These are phyloP conservation scores for Fusarium torreyae DNA, from an alignment of 2,329 filamentous ascomycete species.

Conservation along the genomic window DNA sequence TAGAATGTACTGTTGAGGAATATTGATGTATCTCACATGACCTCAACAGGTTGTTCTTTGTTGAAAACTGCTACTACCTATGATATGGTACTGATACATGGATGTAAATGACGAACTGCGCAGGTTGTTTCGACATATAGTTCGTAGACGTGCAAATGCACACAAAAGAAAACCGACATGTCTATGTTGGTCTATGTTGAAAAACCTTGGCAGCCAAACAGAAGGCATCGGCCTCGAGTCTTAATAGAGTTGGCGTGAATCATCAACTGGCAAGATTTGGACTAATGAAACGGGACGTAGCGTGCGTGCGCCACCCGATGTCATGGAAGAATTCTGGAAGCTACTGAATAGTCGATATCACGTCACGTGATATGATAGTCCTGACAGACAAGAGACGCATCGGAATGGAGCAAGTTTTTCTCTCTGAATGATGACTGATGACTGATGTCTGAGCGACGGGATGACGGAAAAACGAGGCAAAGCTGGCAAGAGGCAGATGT, in stretches of 20 bases:
- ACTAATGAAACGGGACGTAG: slow-evolving; percentile 1
- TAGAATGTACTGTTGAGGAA: too few relatives aligned
- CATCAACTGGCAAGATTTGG: not conserved
- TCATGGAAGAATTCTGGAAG: slow-evolving; percentile 34
- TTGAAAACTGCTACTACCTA: too few relatives aligned
- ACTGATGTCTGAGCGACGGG: not conserved
- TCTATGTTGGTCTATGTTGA: too few relatives aligned
- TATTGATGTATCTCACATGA: too few relatives aligned
- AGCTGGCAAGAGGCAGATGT: slow-evolving; percentile 14
- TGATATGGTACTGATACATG: too few relatives aligned
- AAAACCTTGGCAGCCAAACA: not conserved
- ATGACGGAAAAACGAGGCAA: slow-evolving; percentile 13
- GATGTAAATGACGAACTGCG: too few relatives aligned
- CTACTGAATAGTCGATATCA: not conserved
- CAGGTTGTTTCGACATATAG: too few relatives aligned
- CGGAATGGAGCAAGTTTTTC: not conserved
- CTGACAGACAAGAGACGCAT: not conserved
- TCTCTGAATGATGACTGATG: slow-evolving; percentile 1
- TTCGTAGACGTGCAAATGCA: too few relatives aligned
- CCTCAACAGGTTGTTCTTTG: too few relatives aligned
- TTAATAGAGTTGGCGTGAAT: not conserved
- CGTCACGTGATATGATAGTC: slow-evolving; percentile 26
- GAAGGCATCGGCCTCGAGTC: not conserved
- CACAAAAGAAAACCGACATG: too few relatives aligned
- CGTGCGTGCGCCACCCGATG: slow-evolving; percentile 16